Evolutionary conservation across 1,284 basidiomycete genomes (phyloP).

Genomic region (Kwoniella shivajii): DNA sequence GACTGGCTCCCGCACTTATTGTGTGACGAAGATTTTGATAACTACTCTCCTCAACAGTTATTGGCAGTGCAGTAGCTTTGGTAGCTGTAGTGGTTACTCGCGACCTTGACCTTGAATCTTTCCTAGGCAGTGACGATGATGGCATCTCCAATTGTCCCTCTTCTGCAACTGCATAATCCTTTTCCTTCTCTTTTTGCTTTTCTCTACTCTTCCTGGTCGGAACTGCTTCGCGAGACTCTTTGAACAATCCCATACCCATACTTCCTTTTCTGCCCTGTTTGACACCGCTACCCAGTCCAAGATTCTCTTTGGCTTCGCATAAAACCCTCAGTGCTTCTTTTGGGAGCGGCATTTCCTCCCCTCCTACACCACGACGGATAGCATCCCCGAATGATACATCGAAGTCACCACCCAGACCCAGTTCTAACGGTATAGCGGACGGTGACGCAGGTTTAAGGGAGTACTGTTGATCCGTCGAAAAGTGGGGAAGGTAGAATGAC

Average conservation of each 20-base stretch:
- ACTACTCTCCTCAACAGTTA: not conserved
- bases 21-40: not conserved
- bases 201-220: slow-evolving; percentile 7
- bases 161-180: slow-evolving; percentile 10
- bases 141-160: slow-evolving; percentile 1
- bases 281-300: slow-evolving; percentile 28
- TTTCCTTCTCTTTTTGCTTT: slow-evolving; percentile 13
- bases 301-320: slow-evolving; percentile 47
- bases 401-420: slow-evolving; percentile 49
- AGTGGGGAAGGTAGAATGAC: slow-evolving; percentile 49
- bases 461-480: slow-evolving; percentile 51
- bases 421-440: slow-evolving; percentile 35
- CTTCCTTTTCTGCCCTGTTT: slow-evolving; percentile 54
- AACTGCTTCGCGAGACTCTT: slow-evolving; percentile 36
- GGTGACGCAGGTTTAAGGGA: slow-evolving; percentile 26
- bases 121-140: not conserved
- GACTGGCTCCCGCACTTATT: not conserved
- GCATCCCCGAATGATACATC: slow-evolving; percentile 50
- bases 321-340: slow-evolving; percentile 47
- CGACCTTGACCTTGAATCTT: slow-evolving; percentile 6
- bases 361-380: slow-evolving; percentile 39
- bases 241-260: slow-evolving; percentile 56
- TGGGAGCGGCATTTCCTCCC: slow-evolving; percentile 47
- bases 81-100: slow-evolving; percentile 13
- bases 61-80: not conserved